phyloP scores from a whole-genome alignment of 208 protist genomes.

The Leishmania martiniquensis region DNA sequence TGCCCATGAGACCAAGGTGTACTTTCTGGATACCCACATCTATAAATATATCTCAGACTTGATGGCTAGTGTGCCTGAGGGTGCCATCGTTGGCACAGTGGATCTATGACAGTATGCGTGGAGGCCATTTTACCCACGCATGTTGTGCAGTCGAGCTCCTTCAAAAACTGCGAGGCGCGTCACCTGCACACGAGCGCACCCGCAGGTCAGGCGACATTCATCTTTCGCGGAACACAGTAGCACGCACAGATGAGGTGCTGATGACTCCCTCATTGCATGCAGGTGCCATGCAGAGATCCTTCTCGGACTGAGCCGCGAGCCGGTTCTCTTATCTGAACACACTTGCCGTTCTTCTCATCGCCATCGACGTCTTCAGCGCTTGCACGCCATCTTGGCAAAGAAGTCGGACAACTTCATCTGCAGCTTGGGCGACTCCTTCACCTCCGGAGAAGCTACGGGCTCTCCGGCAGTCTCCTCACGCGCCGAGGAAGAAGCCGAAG shows the following conservation, averaged over 20 bases:
- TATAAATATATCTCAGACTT: too few relatives aligned
- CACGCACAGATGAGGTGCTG: too few relatives aligned
- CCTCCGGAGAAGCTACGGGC: background rate
- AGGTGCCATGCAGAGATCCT: too few relatives aligned
- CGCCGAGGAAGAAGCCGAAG: background rate
- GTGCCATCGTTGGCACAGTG: background rate
- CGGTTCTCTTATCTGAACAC: background rate
- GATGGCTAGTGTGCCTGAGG: accelerated
- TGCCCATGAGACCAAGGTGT: too few relatives aligned
- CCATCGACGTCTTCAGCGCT: slow-evolving; percentile 8
- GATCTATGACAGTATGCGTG: background rate
- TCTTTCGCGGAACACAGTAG: too few relatives aligned
- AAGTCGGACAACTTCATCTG: slow-evolving; percentile 89
- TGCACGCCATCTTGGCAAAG: slow-evolving; percentile 85
- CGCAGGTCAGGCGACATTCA: too few relatives aligned
- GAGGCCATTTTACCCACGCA: background rate
- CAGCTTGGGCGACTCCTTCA: slow-evolving; percentile 24
- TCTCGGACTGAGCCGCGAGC: too few relatives aligned
- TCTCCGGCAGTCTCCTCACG: background rate
- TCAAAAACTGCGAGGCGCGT: background rate
- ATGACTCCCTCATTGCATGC: too few relatives aligned
- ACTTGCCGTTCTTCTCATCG: background rate
- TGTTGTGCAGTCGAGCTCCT: background rate
- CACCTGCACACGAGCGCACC: background rate
- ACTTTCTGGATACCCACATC: too few relatives aligned